Evolutionary conservation across 768 basidiomycete genomes (phyloP).

Genomic region (Collybia mongolica): DNA sequence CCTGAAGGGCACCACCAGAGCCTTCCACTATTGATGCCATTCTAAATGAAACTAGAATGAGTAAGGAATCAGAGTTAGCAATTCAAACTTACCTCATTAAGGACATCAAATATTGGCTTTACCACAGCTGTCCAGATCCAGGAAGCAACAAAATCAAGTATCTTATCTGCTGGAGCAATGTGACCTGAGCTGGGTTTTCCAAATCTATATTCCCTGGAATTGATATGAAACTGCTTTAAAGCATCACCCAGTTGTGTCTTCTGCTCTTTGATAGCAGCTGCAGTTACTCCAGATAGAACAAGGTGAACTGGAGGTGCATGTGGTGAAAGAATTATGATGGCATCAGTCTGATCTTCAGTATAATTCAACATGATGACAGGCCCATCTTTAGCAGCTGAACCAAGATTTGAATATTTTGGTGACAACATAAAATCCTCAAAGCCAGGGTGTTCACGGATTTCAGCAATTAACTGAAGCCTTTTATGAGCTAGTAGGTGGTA

Average conservation of each 20-base stretch:
- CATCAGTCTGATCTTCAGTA: background rate
- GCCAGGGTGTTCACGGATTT: background rate
- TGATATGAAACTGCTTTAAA: no score
- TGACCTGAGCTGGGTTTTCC: background rate
- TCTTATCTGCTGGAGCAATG: background rate
- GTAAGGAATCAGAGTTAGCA: no score
- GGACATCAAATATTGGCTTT: no score
- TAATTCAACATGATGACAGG: constrained; percentile 1
- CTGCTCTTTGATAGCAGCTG: no score
- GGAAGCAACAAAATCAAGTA: no score
- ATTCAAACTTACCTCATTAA: no score
- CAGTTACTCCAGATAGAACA: no score
- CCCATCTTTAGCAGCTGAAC: background rate
- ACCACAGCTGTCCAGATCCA: no score
- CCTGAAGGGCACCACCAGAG: constrained; percentile 13
- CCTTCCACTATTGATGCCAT: constrained; percentile 3
- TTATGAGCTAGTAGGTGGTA: background rate
- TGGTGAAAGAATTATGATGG: background rate
- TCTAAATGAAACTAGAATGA: background rate
- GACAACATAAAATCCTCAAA: background rate
- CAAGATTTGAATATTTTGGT: background rate
- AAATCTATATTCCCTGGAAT: no score
- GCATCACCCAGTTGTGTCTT: no score
- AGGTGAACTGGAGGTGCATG: no score
- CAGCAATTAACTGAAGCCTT: background rate